Conservation (phyloP, 768 basidiomycete genomes). For the Hericium alpestre region DNA sequence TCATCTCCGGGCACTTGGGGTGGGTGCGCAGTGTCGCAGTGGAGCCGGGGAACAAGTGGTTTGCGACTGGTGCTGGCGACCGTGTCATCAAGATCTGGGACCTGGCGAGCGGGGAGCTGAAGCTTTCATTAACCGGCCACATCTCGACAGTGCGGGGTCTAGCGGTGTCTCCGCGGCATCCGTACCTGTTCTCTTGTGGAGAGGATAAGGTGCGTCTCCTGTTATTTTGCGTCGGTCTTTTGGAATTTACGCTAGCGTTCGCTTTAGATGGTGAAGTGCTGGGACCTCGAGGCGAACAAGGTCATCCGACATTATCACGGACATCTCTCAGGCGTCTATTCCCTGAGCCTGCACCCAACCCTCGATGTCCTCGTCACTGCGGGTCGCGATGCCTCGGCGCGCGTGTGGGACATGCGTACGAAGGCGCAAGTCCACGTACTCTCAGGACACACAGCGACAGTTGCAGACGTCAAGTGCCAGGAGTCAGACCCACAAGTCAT, state of each 20-base stretch:
- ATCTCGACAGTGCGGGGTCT: conserved; percentile 94
- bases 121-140: conserved; percentile 93
- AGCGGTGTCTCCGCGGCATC: conserved; percentile 86
- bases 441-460: conserved; percentile 87
- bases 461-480: conserved; percentile 93
- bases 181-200: conserved; percentile 93
- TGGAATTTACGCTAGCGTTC: neutral
- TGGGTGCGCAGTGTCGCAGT: conserved; percentile 97
- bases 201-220: conserved; percentile 78
- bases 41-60: conserved; percentile 98
- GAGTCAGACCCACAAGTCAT: conserved; percentile 98
- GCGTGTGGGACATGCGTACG: conserved; percentile 99
- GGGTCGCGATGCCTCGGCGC: conserved; percentile 91
- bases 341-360: conserved; percentile 86
- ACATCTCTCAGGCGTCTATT: conserved; percentile 95
- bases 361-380: conserved; percentile 91
- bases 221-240: neutral
- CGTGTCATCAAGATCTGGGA: conserved; percentile 99
- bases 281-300: conserved; percentile 98
- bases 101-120: conserved; percentile 91
- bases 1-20: conserved; percentile 95
- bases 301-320: conserved; percentile 99
- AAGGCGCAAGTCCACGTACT: conserved; percentile 93
- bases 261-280: conserved; percentile 95
- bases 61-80: conserved; percentile 95